These are phyloP conservation scores for Leishmania arabica DNA, from an alignment of 208 protist genomes.

Conservation along the genomic window DNA sequence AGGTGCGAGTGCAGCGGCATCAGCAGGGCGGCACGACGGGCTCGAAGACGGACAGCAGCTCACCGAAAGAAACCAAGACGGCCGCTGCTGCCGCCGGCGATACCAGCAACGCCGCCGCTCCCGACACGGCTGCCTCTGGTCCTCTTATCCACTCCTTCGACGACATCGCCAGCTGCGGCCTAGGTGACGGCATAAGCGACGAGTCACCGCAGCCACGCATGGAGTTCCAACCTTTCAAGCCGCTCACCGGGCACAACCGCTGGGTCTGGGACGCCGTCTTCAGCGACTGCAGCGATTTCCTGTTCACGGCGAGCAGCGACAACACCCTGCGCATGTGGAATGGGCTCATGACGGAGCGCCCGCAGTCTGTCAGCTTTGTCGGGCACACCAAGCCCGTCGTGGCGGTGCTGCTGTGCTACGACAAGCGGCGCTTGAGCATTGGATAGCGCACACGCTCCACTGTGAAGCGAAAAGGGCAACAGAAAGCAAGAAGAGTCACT, in stretches of 20 bases:
- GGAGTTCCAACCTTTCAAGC: constrained; percentile 63
- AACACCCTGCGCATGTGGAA: constrained; percentile 79
- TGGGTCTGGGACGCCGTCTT: constrained; percentile 91
- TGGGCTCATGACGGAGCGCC: constrained; percentile 49
- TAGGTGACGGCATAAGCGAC: constrained; percentile 44
- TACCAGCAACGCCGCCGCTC: not conserved
- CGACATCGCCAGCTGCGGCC: constrained; percentile 2
- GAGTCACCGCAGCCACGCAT: constrained; percentile 37
- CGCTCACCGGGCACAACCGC: constrained; percentile 69
- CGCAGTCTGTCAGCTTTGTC: constrained; percentile 65
- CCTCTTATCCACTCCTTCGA: constrained; percentile 21
- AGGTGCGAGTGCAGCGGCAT: not conserved
- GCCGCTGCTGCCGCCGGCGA: not conserved
- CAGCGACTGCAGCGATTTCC: constrained; percentile 67
- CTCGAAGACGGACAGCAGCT: not conserved
- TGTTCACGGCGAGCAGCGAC: constrained; percentile 87
- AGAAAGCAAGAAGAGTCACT: not conserved
- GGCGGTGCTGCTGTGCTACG: constrained; percentile 47
- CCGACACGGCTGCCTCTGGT: not conserved
- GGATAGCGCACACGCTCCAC: not conserved
- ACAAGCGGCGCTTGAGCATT: constrained; percentile 16
- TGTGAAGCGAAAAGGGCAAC: not conserved
- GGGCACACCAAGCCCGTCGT: constrained; percentile 86
- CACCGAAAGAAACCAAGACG: not conserved
- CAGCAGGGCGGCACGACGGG: not conserved